Evolutionary conservation across 441 rosid species (phyloP).

Genomic region (Mallotus repandus): DNA sequence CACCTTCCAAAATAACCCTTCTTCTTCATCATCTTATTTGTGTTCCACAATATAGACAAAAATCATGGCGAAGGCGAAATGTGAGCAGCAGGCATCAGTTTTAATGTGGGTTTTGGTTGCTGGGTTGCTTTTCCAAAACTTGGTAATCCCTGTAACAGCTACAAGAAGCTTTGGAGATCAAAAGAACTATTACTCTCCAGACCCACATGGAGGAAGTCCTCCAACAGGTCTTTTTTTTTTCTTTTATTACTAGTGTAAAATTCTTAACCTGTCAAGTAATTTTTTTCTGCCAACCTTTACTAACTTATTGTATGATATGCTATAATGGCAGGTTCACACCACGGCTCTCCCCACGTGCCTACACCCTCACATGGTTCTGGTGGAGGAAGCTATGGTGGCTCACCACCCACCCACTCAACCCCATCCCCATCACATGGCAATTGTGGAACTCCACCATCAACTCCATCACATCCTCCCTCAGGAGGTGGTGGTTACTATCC

Average conservation of each 20-base stretch:
- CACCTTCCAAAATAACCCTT: not conserved
- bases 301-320: not conserved
- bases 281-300: no score
- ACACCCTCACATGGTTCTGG: conserved; percentile 5
- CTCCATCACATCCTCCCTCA: conserved; percentile 29
- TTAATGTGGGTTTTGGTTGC: conserved; percentile 12
- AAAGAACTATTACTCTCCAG: conserved; percentile 30
- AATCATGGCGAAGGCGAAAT: conserved; percentile 15
- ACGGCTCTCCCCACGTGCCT: conserved; percentile 19
- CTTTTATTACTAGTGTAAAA: not conserved
- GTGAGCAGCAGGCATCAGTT: conserved; percentile 17
- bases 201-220: conserved; percentile 24
- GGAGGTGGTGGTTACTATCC: conserved; percentile 26
- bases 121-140: conserved; percentile 23
- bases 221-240: conserved; percentile 13
- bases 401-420: conserved; percentile 11
- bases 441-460: conserved; percentile 31
- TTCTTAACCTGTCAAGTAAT: not conserved
- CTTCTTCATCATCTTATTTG: conserved; percentile 1
- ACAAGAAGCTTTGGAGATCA: conserved; percentile 18
- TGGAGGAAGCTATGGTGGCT: conserved; percentile 13
- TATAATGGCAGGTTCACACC: conserved; percentile 23
- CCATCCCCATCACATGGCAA: conserved; percentile 21
- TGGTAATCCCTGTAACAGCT: conserved; percentile 17
- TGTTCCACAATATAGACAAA: not conserved